Evolutionary conservation across 208 protist genomes (phyloP), one percentile per base, ranked within the genome.

Genomic region (Trypanosoma lewisi): DNA sequence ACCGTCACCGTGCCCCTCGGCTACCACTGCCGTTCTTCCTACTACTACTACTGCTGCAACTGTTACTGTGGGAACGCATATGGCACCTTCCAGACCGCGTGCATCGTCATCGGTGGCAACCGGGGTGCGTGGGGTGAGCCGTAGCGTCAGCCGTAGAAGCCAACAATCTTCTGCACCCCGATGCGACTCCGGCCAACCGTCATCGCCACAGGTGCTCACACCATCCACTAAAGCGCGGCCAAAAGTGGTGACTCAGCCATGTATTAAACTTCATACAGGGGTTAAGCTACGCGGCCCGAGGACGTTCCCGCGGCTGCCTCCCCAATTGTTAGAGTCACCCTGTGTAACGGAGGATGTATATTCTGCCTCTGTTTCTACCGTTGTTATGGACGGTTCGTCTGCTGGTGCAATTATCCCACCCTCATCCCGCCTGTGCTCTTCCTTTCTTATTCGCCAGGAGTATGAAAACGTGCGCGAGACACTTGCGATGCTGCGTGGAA

Each of bases 401-500:
- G 55, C 21, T 27, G 23, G 28, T 31, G 42, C 2, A 23, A 28
- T 4, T 31, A 37, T 27, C 0, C 23, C 55, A 16, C 47, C 58
- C 16, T 53, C 45, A 19, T 28, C n/a, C 1, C 58, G 23, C 0
- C 1, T 52, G 8, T 54, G 28, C 28, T 47, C 58, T n/a, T 39
- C 47, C n/a, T 12, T 21, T 16, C 36, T 53, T 2, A 51, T 78
- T 30, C 54, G 70, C 28, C 60, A 67, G 23, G 65, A 64, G 4
- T 59, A 71, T 44, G 56, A 65, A 11, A 33, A 7, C 19, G 73
- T 64, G n/a, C 58, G 62, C 28, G 68, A 70, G 36, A 48, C 68
- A 17, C 45, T 75, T 23, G 68, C 49, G 7, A 63, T 80, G 45
- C 53, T 80, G 45, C 67, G 74, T 56, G 74, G 74, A 0, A 42